These are phyloP conservation scores for Nannochloris sp. DNA, from an alignment of 139 green algal species.

Conservation along the genomic window DNA sequence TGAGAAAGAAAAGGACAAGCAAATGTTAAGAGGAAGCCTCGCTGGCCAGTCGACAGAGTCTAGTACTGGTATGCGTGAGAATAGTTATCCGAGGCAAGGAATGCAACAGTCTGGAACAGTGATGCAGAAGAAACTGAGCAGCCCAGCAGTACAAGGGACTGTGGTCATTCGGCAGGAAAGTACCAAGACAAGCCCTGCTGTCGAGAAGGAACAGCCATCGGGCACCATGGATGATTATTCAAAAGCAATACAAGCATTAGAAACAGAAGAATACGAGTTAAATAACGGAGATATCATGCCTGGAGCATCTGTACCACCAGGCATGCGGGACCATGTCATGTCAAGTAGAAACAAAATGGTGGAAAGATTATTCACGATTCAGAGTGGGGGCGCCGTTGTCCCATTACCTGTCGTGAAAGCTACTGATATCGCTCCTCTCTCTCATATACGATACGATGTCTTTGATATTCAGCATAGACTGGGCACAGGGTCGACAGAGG, in stretches of 20 bases:
- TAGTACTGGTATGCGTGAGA: not conserved
- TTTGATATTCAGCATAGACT: not conserved
- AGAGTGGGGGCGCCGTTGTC: conserved; percentile 62
- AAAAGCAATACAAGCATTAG: conserved; percentile 22
- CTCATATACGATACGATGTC: conserved; percentile 41
- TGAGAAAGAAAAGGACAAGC: not conserved
- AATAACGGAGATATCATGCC: not conserved
- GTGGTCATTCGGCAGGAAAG: too few species aligned
- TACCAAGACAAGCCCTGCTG: too few species aligned
- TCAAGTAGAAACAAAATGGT: conserved; percentile 14
- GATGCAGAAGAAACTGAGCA: too few species aligned
- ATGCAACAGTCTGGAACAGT: too few species aligned
- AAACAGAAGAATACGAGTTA: not conserved
- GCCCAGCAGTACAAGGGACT: too few species aligned
- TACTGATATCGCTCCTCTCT: conserved; percentile 44
- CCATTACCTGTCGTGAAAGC: conserved; percentile 73
- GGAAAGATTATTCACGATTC: conserved; percentile 50
- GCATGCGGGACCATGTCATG: not conserved
- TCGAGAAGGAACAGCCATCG: too few species aligned
- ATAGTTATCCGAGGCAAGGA: too few species aligned
- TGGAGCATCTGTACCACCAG: not conserved
- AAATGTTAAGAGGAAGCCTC: not conserved
- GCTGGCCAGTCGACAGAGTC: not conserved
- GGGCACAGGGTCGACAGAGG: not conserved
- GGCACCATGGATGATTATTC: conserved; percentile 22